Evolutionary conservation across 2,329 filamentous ascomycete genomes (phyloP).

Genomic region (Xylariaceae sp.): DNA sequence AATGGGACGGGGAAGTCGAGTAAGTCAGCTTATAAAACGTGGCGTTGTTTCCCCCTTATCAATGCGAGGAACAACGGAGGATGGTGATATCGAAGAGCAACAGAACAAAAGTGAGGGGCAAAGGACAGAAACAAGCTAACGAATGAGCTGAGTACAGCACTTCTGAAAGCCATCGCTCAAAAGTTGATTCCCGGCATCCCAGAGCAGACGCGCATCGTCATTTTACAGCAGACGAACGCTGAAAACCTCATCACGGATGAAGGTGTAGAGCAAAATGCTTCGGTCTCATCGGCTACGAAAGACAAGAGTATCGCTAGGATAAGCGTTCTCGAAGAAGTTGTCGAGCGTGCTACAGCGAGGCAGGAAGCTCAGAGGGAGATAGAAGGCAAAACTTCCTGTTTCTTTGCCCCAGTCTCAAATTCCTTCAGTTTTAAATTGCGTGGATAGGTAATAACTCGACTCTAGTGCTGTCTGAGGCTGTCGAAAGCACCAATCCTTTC

Average conservation of each 20-base stretch:
- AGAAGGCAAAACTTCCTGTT: conserved; percentile 49
- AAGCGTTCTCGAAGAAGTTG: conserved; percentile 69
- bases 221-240: conserved; percentile 70
- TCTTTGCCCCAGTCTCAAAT: background rate
- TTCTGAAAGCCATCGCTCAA: conserved; percentile 76
- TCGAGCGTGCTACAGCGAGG: conserved; percentile 63
- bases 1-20: conserved; percentile 87
- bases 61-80: background rate
- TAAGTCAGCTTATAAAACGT: conserved; percentile 43
- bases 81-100: background rate
- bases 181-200: conserved; percentile 80
- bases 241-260: conserved; percentile 40
- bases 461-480: conserved; percentile 61
- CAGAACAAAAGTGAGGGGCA: background rate
- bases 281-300: conserved; percentile 1
- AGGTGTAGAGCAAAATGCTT: conserved; percentile 28
- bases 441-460: background rate
- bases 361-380: conserved; percentile 67
- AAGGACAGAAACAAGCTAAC: conserved; percentile 2
- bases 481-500: conserved; percentile 63
- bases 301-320: conserved; percentile 24
- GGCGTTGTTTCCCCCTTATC: too few species aligned
- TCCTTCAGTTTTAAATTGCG: background rate
- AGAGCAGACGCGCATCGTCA: conserved; percentile 66
- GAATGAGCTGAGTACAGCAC: conserved; percentile 50